Evolutionary conservation across 768 basidiomycete genomes (phyloP).

Genomic region (Lactarius evosmus): DNA sequence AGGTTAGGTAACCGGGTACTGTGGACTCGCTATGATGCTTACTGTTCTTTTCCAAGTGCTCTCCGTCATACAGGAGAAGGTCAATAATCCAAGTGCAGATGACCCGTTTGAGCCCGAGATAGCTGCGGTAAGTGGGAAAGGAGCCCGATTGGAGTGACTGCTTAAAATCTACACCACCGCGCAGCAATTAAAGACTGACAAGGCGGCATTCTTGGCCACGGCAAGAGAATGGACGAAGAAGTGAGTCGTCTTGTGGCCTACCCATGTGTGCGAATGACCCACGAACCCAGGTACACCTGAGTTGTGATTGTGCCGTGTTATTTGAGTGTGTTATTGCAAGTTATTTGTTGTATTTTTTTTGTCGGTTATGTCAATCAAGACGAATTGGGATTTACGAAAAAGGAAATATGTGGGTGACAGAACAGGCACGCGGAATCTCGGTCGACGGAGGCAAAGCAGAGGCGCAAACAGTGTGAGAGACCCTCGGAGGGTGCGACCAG

Average conservation of each 20-base stretch:
- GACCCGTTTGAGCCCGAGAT: constrained; percentile 89
- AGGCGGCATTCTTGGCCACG: constrained; percentile 63
- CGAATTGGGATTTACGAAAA: not conserved
- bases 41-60: constrained; percentile 49
- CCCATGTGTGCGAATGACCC: not conserved
- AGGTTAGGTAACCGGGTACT: constrained; percentile 41
- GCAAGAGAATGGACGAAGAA: constrained; percentile 88
- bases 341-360: not conserved
- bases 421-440: not conserved
- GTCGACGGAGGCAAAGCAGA: not conserved
- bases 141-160: not conserved
- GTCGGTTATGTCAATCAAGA: too few species aligned
- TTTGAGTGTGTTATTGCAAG: not conserved
- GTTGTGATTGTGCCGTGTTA: not conserved
- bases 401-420: not conserved
- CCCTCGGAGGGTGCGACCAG: too few species aligned
- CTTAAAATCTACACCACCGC: not conserved
- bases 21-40: not conserved
- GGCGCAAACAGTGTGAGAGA: too few species aligned
- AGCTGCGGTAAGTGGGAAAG: constrained; percentile 56
- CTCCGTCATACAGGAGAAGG: constrained; percentile 72
- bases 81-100: constrained; percentile 85
- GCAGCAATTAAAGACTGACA: constrained; percentile 76
- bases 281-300: constrained; percentile 26
- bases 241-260: constrained; percentile 39